Evolutionary conservation across 805 yeast species (phyloP).

Genomic region (Yarrowia osloensis): DNA sequence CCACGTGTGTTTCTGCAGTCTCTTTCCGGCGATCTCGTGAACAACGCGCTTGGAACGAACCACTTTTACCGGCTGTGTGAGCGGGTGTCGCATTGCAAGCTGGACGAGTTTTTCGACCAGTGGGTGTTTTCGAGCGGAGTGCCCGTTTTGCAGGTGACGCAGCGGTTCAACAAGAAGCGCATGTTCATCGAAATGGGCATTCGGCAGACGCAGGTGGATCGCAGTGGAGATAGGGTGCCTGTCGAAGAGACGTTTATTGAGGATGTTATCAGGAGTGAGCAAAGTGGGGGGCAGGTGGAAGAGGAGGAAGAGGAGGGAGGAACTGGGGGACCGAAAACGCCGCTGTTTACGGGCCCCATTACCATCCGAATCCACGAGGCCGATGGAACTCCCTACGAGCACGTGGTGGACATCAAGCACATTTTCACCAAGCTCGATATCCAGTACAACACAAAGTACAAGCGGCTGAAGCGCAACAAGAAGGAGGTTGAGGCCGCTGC

Average conservation of each 20-base stretch:
- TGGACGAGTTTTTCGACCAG: slow-evolving; percentile 83
- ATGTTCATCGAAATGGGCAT: slow-evolving; percentile 94
- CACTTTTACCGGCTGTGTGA: slow-evolving; percentile 96
- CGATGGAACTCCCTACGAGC: slow-evolving; percentile 98
- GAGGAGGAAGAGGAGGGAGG: slow-evolving; percentile 25
- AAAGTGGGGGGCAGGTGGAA: slow-evolving; percentile 31
- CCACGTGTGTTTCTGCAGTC: slow-evolving; percentile 91
- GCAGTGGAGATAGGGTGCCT: slow-evolving; percentile 40
- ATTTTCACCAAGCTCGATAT: slow-evolving; percentile 84
- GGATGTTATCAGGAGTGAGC: slow-evolving; percentile 44
- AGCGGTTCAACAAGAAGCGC: slow-evolving; percentile 88
- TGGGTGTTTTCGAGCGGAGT: slow-evolving; percentile 92
- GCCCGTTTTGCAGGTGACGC: slow-evolving; percentile 86
- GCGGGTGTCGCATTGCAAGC: slow-evolving; percentile 81
- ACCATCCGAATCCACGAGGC: slow-evolving; percentile 96
- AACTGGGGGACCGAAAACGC: slow-evolving; percentile 36
- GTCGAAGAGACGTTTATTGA: slow-evolving; percentile 43
- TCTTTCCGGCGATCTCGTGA: slow-evolving; percentile 88
- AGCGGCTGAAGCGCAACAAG: slow-evolving; percentile 67
- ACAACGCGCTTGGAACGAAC: slow-evolving; percentile 71
- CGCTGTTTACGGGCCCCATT: slow-evolving; percentile 82
- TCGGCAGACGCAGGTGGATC: slow-evolving; percentile 79
- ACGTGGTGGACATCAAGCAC: slow-evolving; percentile 88
- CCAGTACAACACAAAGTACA: slow-evolving; percentile 91
- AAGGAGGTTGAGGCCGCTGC: slow-evolving; percentile 42